A percentile compares a stretch with the other conserved stretches of the same genome.
Conservation (phyloP, 139 green algal species). For the Ulvella scutata region DNA sequence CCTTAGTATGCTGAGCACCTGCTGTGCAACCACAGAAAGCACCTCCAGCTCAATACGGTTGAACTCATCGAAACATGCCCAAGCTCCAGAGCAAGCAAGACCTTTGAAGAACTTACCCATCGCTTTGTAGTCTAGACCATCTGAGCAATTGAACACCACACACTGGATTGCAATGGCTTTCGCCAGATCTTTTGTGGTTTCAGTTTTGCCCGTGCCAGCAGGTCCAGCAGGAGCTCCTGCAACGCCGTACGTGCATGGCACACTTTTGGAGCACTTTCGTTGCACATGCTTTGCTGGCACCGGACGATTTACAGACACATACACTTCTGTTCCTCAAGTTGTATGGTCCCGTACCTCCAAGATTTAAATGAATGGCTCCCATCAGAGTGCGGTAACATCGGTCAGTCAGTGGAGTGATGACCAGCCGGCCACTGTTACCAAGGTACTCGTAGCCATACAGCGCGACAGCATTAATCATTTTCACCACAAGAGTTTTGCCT, state of each 20-base stretch:
- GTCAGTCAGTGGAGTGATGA: slow-evolving; percentile 79
- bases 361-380: slow-evolving; percentile 41
- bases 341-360: slow-evolving; percentile 39
- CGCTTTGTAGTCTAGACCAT: slow-evolving; percentile 31
- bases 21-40: slow-evolving; percentile 44
- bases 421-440: slow-evolving; percentile 51
- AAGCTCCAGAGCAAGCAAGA: slow-evolving; percentile 51
- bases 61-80: slow-evolving; percentile 81
- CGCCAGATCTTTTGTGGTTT: slow-evolving; percentile 34
- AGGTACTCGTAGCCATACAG: slow-evolving; percentile 70
- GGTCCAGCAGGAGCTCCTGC: not conserved
- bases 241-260: too few species aligned
- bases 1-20: slow-evolving; percentile 51
- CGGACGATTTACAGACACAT: too few species aligned
- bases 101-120: slow-evolving; percentile 47
- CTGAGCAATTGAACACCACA: slow-evolving; percentile 33
- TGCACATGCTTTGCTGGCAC: too few species aligned
- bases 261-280: too few species aligned
- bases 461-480: slow-evolving; percentile 46
- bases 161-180: slow-evolving; percentile 37
- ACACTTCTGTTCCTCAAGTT: too few species aligned
- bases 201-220: slow-evolving; percentile 22
- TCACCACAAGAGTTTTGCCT: slow-evolving; percentile 31
- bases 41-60: slow-evolving; percentile 70
- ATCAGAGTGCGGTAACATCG: slow-evolving; percentile 45